Evolutionary conservation across 2,329 filamentous ascomycete genomes (phyloP), one percentile per base, ranked within the genome.

Genomic region (Fusarium kyushuense): DNA sequence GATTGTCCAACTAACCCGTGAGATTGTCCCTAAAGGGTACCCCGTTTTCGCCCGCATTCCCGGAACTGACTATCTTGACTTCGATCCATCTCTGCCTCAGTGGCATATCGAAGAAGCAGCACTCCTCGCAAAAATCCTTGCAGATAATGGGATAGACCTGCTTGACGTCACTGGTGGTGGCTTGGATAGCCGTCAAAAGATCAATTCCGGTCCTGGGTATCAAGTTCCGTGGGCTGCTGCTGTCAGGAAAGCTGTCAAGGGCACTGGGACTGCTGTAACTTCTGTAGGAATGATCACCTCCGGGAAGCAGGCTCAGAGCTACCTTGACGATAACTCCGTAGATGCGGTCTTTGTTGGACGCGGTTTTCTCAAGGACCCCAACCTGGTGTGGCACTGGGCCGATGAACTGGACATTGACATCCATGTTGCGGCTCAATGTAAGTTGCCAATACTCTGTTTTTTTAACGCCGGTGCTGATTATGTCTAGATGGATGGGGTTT

Each of bases 21-120:
- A 46, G n/a, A 53, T 63, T 21, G 41, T 74, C 33, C 72, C 72
- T 2, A 46, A 30, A 13, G 58, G 66, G 16, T 70, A 56, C 10
- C 92, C 92, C 0, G 80, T 94, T 0, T 87, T 94, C 74, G 79
- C 92, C 16, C 87, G 92, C 27, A 85, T 94, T 6, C 41, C 86
- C 11, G 90, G 88, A 2, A 90, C 87, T 1, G 92, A 94, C 74
- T 93, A 90, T 87, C 83, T 94, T 0, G 89, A 92, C 63, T 81
- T 86, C 69, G 82, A 84, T 45, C 82, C 82, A 4, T 80, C 81
- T 16, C 76, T 83, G 13, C 84, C 89, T 57, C 86, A 86, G 71
- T 95, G 74, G 92, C 48, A 65, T n/a, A 54, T 74, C 19, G 91
- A 89, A 83, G 86, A 94, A 54, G 89, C 89, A 0, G 82, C 87